Percentiles rank a stretch among this genome's conserved stretches.
Evolutionary conservation across 257 asterid species (phyloP).

Genomic region (Apocynum venetum): DNA sequence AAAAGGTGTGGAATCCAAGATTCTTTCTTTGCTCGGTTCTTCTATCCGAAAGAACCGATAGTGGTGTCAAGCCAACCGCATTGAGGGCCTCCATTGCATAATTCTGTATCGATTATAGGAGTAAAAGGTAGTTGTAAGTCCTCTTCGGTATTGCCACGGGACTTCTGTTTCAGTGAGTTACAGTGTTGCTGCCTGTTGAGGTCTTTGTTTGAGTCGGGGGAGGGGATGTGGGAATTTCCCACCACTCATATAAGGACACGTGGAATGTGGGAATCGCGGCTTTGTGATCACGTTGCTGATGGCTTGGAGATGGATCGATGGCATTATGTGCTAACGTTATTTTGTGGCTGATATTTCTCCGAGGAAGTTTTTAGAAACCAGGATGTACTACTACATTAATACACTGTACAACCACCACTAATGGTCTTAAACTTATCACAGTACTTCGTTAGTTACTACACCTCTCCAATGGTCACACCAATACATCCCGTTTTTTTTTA

Average conservation of each 20-base stretch:
- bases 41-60: conserved; percentile 70
- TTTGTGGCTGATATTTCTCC: conserved; percentile 51
- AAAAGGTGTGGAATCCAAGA: conserved; percentile 22
- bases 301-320: conserved; percentile 19
- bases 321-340: conserved; percentile 14
- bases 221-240: conserved; percentile 12
- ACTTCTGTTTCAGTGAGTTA: background rate
- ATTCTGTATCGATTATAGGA: background rate
- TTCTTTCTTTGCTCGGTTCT: conserved; percentile 49
- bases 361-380: conserved; percentile 7
- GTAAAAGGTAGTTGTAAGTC: background rate
- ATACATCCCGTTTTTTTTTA: too few relatives aligned
- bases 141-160: background rate
- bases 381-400: background rate
- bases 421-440: background rate
- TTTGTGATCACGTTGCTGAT: conserved; percentile 26
- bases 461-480: background rate
- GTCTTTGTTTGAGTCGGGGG: background rate
- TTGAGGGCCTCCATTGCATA: conserved; percentile 78
- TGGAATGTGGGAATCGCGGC: conserved; percentile 25
- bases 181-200: conserved; percentile 9
- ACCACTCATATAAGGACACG: conserved; percentile 43
- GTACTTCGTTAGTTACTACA: background rate
- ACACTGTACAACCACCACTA: background rate
- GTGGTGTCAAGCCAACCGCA: conserved; percentile 63